These are phyloP conservation scores for Hymenotorrendiella dingleyae DNA, from an alignment of 2,329 filamentous ascomycete genomes.

Conservation along the genomic window DNA sequence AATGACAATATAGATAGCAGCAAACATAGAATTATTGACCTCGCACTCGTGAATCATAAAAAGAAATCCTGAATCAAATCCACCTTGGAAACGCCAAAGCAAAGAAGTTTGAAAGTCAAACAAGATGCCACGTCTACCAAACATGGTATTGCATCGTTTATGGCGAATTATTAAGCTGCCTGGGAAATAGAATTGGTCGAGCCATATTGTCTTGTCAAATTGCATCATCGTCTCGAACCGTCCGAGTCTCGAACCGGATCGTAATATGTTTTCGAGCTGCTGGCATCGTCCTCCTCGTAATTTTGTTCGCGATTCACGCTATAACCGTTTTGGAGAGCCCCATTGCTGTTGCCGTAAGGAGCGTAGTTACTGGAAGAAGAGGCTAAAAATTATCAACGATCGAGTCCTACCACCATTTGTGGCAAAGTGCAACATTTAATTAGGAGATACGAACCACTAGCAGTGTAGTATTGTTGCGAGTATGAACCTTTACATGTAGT, in stretches of 20 bases:
- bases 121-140: no score
- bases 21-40: no score
- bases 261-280: constrained; percentile 4
- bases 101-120: no score
- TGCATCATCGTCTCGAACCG: background rate
- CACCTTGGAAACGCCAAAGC: no score
- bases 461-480: background rate
- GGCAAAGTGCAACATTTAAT: background rate
- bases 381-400: background rate
- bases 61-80: no score
- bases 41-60: no score
- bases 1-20: no score
- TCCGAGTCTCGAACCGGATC: constrained; percentile 7
- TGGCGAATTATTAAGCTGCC: no score
- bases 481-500: background rate
- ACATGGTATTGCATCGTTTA: no score
- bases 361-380: background rate
- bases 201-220: no score
- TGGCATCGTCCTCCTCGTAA: background rate
- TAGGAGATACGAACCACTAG: background rate
- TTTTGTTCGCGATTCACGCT: background rate
- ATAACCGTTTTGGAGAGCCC: background rate
- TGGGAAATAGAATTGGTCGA: no score
- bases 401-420: no score
- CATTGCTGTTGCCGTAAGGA: background rate